These are phyloP conservation scores for Tricholoma saponaceum DNA, from an alignment of 768 basidiomycete species.

Conservation along the genomic window DNA sequence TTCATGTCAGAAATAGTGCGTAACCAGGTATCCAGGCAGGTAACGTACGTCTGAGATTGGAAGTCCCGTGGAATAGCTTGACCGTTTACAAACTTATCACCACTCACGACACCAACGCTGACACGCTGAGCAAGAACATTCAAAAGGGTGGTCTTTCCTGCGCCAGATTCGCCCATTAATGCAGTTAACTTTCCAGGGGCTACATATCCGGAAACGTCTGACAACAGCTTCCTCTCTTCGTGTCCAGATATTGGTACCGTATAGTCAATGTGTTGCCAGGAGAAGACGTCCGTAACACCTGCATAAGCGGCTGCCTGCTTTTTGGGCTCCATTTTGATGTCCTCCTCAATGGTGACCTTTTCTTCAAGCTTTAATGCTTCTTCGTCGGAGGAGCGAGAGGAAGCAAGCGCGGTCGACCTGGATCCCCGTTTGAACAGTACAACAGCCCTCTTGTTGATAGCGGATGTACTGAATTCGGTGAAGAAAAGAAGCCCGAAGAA, in stretches of 20 bases:
- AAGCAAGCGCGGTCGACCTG: conserved; percentile 18
- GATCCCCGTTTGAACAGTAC: conserved; percentile 64
- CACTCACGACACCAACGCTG: conserved; percentile 42
- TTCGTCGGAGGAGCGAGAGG: conserved; percentile 15
- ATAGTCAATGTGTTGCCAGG: conserved; percentile 74
- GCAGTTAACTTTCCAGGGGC: conserved; percentile 79
- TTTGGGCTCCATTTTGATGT: conserved; percentile 17
- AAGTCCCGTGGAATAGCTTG: conserved; percentile 52
- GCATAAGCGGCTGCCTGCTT: conserved; percentile 30
- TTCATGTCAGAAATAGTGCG: background rate
- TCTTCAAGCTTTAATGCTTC: conserved; percentile 34
- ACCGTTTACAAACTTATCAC: conserved; percentile 54
- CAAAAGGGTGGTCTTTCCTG: conserved; percentile 55
- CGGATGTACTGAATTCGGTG: conserved; percentile 48
- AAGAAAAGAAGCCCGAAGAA: conserved; percentile 51
- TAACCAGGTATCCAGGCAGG: background rate
- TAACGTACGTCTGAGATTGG: conserved; percentile 50
- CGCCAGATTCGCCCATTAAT: conserved; percentile 61
- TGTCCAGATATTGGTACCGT: conserved; percentile 46
- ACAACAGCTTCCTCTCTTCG: conserved; percentile 49
- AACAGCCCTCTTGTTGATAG: conserved; percentile 34
- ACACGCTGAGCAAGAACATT: conserved; percentile 55
- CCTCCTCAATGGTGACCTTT: conserved; percentile 13
- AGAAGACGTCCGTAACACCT: conserved; percentile 61
- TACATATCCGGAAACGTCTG: conserved; percentile 77